These are phyloP conservation scores for Neofusicoccum sp. DNA, from an alignment of 2,329 filamentous ascomycete genomes.

Conservation along the genomic window DNA sequence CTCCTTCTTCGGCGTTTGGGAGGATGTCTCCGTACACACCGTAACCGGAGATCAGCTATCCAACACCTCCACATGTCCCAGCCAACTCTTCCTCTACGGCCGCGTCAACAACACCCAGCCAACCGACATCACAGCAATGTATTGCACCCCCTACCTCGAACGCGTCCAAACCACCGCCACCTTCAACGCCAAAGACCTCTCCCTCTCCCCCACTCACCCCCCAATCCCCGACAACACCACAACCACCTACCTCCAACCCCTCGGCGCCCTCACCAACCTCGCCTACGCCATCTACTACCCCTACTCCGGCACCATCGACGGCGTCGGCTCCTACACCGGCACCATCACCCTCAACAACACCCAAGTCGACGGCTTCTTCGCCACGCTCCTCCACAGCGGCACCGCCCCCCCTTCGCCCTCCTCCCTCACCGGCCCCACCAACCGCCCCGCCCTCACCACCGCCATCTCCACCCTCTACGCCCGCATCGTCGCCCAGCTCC, in stretches of 20 bases:
- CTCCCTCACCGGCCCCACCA: not conserved
- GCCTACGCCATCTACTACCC: too few relatives aligned
- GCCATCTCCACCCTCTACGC: not conserved
- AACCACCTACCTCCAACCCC: not conserved
- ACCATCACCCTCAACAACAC: not conserved
- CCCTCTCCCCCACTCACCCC: not conserved
- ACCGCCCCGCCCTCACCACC: not conserved
- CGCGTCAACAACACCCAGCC: not conserved
- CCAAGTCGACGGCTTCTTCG: not conserved
- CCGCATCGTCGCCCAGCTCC: not conserved
- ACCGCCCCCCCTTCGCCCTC: not conserved
- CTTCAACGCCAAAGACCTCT: not conserved
- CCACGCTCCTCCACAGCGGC: not conserved
- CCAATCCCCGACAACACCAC: not conserved
- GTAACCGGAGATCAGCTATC: not conserved
- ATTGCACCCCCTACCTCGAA: not conserved
- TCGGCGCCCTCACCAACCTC: not conserved
- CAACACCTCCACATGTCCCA: not conserved
- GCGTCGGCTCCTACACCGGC: too few relatives aligned
- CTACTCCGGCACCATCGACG: too few relatives aligned
- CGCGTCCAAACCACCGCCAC: not conserved
- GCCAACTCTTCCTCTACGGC: not conserved
- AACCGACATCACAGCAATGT: not conserved
- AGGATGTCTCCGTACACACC: not conserved
- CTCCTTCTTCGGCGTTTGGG: not conserved